Evolutionary conservation across 2,329 filamentous ascomycete species (phyloP), one percentile per base, ranked within the genome.

Genomic region (Exophiala dermatitidis): DNA sequence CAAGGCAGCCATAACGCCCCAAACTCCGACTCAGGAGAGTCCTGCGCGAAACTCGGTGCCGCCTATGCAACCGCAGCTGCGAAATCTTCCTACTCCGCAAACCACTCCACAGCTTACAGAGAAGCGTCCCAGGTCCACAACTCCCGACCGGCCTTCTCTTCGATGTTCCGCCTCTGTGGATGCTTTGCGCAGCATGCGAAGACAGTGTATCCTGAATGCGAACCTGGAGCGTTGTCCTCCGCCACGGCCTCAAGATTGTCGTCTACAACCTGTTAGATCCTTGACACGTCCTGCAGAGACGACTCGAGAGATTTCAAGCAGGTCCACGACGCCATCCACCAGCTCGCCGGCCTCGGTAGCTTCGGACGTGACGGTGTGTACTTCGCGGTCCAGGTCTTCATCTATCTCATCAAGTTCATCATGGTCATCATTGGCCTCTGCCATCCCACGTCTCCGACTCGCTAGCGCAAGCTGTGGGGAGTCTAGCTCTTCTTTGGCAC

Each of bases 341-440:
- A 78, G 74, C 5, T 79, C 76, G 41, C 81, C 81, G n/a, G 80
- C 83, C 59, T 83, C 81, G 33, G 80, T 83, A 76, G 68, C 82
- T 34, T 82, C 80, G 30, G 81, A 84, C 65, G 73, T 73, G 50
- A 80, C 78, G 34, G 74, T 74, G 9, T 70, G 79, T 55, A 79
- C 78, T 58, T 74, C 77, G 60, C 71, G 70, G 61, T 80, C 77
- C 69, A 77, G 78, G 66, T 80, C 72, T 12, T 74, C 71, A 3
- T 73, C 72, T 3, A 68, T 73, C 45, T 74, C 71, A 3, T 74
- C 72, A n/a, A 70, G 62, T 48, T 64, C 69, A 10, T 72, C 70
- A 2, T 62, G 57, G 52, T 55, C 60, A 19, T 58, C 59, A 5
- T 40, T 34, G 8, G 34, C 53, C 9, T 56, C 56, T 10, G 44